Percentiles rank a stretch among this genome's conserved stretches.
These are phyloP conservation scores for Hemileccinum impolitum DNA, from an alignment of 768 basidiomycete genomes.

Conservation along the genomic window DNA sequence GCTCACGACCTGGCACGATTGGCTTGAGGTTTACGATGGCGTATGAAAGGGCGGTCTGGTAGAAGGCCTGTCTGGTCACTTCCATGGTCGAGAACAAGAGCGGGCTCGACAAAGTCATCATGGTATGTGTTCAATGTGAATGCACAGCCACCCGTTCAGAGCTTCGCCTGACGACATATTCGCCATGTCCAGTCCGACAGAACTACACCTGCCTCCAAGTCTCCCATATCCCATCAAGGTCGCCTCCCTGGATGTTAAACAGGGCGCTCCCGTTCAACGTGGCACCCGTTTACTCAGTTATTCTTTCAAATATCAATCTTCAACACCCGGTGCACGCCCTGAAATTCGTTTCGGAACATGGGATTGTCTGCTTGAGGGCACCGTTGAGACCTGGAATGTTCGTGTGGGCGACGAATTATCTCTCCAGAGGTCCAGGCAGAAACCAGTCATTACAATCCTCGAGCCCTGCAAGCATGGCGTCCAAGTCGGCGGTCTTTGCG, in stretches of 20 bases:
- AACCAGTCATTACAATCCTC: conserved; percentile 59
- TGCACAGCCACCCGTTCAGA: conserved; percentile 21
- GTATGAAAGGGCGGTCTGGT: conserved; percentile 62
- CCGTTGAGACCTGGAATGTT: conserved; percentile 67
- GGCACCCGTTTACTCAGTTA: conserved; percentile 82
- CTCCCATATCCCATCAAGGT: conserved; percentile 88
- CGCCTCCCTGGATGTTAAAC: conserved; percentile 56
- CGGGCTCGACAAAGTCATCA: conserved; percentile 16
- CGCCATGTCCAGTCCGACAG: conserved; percentile 60
- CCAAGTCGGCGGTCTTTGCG: conserved; percentile 89
- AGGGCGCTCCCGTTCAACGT: conserved; percentile 50
- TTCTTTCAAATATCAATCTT: conserved; percentile 63
- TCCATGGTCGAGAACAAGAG: conserved; percentile 78
- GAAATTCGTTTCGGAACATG: conserved; percentile 85
- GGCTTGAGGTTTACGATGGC: conserved; percentile 96
- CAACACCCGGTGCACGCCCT: conserved; percentile 42
- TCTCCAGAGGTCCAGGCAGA: conserved; percentile 53
- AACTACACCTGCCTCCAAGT: conserved; percentile 69
- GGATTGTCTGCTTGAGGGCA: conserved; percentile 86
- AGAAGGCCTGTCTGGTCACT: conserved; percentile 74
- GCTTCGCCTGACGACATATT: conserved; percentile 13
- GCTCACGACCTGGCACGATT: conserved; percentile 89
- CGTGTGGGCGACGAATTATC: conserved; percentile 64
- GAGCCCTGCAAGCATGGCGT: conserved; percentile 98
- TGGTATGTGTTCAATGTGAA: neutral